Base-by-base conservation (phyloP, 306 rosid species). In the Castanea sativa region DNA sequence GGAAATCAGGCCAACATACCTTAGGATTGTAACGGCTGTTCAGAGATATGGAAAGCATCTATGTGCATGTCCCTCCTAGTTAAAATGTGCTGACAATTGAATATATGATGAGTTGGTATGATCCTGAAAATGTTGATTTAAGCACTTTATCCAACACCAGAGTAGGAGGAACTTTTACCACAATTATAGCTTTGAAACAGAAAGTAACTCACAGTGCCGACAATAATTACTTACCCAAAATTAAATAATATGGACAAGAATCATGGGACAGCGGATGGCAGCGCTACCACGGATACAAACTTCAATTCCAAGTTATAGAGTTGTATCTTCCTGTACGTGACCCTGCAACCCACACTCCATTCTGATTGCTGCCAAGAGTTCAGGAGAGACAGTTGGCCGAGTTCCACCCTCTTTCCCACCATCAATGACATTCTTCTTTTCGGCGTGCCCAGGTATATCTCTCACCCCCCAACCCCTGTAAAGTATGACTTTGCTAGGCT, bases 381-480 rank as follows among this genome's bases (percentile, higher is more conserved):
- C 93, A 59, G 97, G 91, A 76, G 95, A 88, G 19, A 91, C 84
- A 30, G 15, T 41, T 25, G 76, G 89, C 69, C 60, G 82, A 80
- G 84, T 25, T 52, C 29, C 76, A 60, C 75, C 74, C 73, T 63
- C 85, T 79, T 72, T 72, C 61, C 9, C 65, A 38, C 13, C 53
- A 21, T 70, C 56, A 13, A 41, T 76, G 43, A 21, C 69, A 29
- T 81, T 83, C 79, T 74, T 78, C 80, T 78, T 72, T 35, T 59
- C 69, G 35, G 71, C 13, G 20, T 15, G 65, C 71, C 58, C 73
- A 57, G 65, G 83, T 55, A 71, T 73, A 70, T 84, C 87, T 86
- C 71, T 92, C 49, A 87, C 92, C 27, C 94, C 98, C 98, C 99
- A 92, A 55, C 98, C 98, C 81, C 98, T 78, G 84, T 91, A 95